phyloP scores from a whole-genome alignment of 2,329 filamentous ascomycete species.

The Albophoma yamanashiensis region DNA sequence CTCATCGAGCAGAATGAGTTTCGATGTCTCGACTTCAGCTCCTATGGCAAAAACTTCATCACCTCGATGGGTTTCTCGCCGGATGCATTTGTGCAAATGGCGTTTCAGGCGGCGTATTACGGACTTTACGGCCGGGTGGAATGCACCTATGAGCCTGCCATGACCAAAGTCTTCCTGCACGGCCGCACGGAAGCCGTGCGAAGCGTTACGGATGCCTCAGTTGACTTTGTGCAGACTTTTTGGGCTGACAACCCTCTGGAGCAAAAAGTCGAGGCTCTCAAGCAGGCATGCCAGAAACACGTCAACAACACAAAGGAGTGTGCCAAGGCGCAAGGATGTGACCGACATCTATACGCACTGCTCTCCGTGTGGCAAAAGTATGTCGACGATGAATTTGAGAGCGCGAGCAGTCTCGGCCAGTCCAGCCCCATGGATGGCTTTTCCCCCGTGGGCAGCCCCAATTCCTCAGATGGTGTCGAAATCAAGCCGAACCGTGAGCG shows the following conservation, averaged over 20 bases:
- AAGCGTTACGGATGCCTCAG: slow-evolving; percentile 69
- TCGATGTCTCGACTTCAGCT: slow-evolving; percentile 74
- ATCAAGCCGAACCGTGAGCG: slow-evolving; percentile 31
- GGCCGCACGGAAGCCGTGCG: slow-evolving; percentile 91
- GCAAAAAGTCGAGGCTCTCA: slow-evolving; percentile 76
- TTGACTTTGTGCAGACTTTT: slow-evolving; percentile 87
- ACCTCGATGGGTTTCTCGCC: slow-evolving; percentile 95
- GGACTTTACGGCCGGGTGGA: slow-evolving; percentile 89
- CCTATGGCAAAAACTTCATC: slow-evolving; percentile 96
- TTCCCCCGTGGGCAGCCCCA: slow-evolving; percentile 41
- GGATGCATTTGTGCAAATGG: slow-evolving; percentile 97
- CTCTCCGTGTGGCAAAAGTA: slow-evolving; percentile 92
- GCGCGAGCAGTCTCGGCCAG: slow-evolving; percentile 48
- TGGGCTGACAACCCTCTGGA: slow-evolving; percentile 83
- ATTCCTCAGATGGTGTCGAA: slow-evolving; percentile 19
- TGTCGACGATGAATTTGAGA: slow-evolving; percentile 55
- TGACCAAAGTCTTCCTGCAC: slow-evolving; percentile 92
- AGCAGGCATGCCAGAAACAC: slow-evolving; percentile 75
- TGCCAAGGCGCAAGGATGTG: slow-evolving; percentile 81
- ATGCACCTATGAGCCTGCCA: slow-evolving; percentile 93
- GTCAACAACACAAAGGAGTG: slow-evolving; percentile 71
- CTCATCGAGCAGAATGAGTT: slow-evolving; percentile 97
- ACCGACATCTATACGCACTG: slow-evolving; percentile 86
- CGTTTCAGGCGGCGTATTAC: slow-evolving; percentile 96
- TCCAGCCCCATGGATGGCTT: slow-evolving; percentile 47